phyloP scores from a whole-genome alignment of 352 stramenopile species.

The Phytopythium boreale region DNA sequence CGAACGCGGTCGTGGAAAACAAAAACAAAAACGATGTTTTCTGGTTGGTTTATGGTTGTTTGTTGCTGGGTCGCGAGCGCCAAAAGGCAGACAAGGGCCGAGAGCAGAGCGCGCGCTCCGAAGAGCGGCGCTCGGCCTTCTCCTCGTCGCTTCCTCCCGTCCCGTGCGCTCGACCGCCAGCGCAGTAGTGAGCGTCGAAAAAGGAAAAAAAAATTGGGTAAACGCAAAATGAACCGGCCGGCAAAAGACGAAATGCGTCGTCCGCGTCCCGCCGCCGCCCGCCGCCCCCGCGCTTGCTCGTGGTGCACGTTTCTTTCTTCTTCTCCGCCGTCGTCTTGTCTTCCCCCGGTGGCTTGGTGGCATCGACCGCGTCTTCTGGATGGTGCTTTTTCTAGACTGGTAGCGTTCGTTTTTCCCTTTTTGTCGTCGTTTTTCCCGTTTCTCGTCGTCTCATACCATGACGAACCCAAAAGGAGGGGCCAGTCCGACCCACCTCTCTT shows the following conservation, averaged over 20 bases:
- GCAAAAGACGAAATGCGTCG: neutral
- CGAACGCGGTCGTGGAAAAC: neutral
- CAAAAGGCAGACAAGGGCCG: neutral
- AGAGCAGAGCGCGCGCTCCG: too few relatives aligned
- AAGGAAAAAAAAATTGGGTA: neutral
- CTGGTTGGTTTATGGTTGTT: slow-evolving; percentile 4
- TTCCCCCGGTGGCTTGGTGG: neutral
- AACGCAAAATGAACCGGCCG: neutral
- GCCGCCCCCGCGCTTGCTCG: neutral
- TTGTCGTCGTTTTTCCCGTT: slow-evolving; percentile 24
- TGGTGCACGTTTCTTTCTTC: neutral
- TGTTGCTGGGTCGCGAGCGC: neutral
- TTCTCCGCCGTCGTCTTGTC: neutral
- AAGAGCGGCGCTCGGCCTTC: neutral
- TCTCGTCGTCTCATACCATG: slow-evolving; percentile 10
- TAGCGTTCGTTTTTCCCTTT: slow-evolving; percentile 22
- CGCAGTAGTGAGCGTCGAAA: neutral
- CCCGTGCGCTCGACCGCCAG: neutral
- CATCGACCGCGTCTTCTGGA: slow-evolving; percentile 2
- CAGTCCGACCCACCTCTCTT: neutral
- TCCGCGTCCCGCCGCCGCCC: neutral
- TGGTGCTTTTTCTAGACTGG: slow-evolving; percentile 13
- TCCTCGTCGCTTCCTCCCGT: neutral
- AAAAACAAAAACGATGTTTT: slow-evolving; percentile 4
- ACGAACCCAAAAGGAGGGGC: slow-evolving; percentile 5